These are phyloP conservation scores for Wickerhamiella australiensis DNA, from an alignment of 805 yeast genomes.

Conservation along the genomic window DNA sequence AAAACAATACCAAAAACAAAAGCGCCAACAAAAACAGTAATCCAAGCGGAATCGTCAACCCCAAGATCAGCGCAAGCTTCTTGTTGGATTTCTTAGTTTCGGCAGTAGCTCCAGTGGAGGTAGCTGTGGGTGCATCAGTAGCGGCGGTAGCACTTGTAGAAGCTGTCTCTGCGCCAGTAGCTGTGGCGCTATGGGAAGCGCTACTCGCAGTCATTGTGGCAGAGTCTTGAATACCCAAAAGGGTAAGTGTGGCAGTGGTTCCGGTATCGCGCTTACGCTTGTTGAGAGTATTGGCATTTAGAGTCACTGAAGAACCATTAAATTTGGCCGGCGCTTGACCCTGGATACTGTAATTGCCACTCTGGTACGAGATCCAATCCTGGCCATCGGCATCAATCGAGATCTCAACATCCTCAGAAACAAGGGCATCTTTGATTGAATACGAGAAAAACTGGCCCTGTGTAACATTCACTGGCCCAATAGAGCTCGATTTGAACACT, in stretches of 20 bases:
- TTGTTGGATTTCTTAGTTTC: constrained; percentile 26
- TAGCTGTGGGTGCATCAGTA: constrained; percentile 11
- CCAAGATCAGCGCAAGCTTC: constrained; percentile 76
- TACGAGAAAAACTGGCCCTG: constrained; percentile 44
- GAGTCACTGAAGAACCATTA: constrained; percentile 29
- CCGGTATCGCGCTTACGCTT: constrained; percentile 12
- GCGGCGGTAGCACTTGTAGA: constrained; percentile 18
- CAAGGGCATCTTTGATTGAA: constrained; percentile 46
- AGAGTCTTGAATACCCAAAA: constrained; percentile 40
- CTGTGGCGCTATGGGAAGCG: constrained; percentile 24
- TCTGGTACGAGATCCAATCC: constrained; percentile 55
- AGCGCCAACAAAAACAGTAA: constrained; percentile 37
- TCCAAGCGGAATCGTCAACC: constrained; percentile 66
- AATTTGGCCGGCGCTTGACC: constrained; percentile 53
- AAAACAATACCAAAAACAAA: constrained; percentile 42
- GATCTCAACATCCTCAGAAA: constrained; percentile 28
- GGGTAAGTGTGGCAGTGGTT: constrained; percentile 36
- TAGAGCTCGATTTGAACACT: constrained; percentile 38
- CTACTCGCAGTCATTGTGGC: constrained; percentile 24
- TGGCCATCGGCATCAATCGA: constrained; percentile 32
- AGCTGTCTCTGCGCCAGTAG: constrained; percentile 23
- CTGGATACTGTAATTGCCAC: constrained; percentile 49
- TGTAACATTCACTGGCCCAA: constrained; percentile 54
- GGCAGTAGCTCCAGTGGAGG: constrained; percentile 25
- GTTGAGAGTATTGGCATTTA: constrained; percentile 42